These are phyloP conservation scores for Fusarium globosum DNA, from an alignment of 2,329 filamentous ascomycete genomes.

Conservation along the genomic window DNA sequence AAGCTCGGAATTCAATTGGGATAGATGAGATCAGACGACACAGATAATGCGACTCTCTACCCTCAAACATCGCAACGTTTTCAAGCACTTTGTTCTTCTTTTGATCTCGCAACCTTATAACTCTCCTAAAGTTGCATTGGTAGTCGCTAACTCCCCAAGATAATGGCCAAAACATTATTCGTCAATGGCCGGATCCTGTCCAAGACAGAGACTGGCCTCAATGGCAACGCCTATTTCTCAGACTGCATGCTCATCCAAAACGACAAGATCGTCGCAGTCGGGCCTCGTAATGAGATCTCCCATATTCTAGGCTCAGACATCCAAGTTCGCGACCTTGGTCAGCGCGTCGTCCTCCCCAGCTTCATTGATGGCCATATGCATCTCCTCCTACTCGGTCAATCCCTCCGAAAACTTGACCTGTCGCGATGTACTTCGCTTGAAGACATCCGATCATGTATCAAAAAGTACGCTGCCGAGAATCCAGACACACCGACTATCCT, in stretches of 20 bases:
- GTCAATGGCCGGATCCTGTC: conserved; percentile 41
- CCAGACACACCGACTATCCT: conserved; percentile 60
- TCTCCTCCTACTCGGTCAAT: conserved; percentile 64
- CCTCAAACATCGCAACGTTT: too few relatives aligned
- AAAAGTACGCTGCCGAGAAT: conserved; percentile 56
- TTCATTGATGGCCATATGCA: conserved; percentile 70
- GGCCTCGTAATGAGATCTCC: conserved; percentile 35
- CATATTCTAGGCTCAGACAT: rapidly evolving
- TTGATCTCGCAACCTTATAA: too few relatives aligned
- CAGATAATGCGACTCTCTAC: too few relatives aligned
- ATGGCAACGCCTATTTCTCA: conserved; percentile 37
- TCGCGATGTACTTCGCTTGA: conserved; percentile 58
- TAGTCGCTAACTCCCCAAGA: too few relatives aligned
- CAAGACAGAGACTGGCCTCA: conserved; percentile 17
- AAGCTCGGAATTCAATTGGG: neutral
- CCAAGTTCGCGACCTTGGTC: conserved; percentile 41
- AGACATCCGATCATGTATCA: conserved; percentile 60
- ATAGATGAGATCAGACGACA: neutral
- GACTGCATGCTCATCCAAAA: conserved; percentile 47
- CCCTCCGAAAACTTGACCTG: conserved; percentile 61
- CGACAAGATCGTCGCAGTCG: conserved; percentile 48
- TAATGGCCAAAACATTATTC: conserved; percentile 15
- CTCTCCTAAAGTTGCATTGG: too few relatives aligned
- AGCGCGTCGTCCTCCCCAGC: conserved; percentile 59
- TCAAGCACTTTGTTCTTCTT: too few relatives aligned